Percentiles rank a stretch among this genome's conserved stretches.
Conservation (phyloP, 805 yeast genomes). For the Yarrowia alimentaria region DNA sequence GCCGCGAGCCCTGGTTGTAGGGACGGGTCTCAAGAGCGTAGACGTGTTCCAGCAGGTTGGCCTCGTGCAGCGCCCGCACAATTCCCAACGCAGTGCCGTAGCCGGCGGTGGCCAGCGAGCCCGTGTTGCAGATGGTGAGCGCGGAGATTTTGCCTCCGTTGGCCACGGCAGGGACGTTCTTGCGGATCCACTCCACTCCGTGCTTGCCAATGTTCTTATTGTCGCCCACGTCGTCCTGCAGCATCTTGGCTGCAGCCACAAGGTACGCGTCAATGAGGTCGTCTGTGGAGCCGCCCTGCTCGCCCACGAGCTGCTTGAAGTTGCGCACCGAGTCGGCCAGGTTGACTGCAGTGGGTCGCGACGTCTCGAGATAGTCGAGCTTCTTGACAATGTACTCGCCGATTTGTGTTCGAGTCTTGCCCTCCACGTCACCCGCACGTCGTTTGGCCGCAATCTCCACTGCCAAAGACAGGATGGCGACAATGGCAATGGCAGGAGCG, state of each 20-base stretch:
- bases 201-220: conserved; percentile 75
- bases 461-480: conserved; percentile 79
- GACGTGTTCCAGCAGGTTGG: conserved; percentile 61
- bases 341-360: conserved; percentile 96
- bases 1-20: conserved; percentile 91
- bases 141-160: conserved; percentile 63
- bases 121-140: conserved; percentile 92
- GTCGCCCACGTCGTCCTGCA: conserved; percentile 73
- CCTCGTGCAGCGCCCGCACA: conserved; percentile 61
- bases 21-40: conserved; percentile 95
- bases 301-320: conserved; percentile 43
- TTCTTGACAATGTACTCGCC: conserved; percentile 44
- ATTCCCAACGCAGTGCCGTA: conserved; percentile 97
- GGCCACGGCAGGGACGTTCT: conserved; percentile 45
- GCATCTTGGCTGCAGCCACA: conserved; percentile 48
- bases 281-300: background rate
- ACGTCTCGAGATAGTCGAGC: conserved; percentile 64
- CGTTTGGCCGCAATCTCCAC: conserved; percentile 67
- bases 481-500: conserved; percentile 97
- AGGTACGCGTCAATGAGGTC: conserved; percentile 34
- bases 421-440: too few relatives aligned
- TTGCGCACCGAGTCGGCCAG: conserved; percentile 69
- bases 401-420: too few relatives aligned
- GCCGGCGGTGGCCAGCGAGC: conserved; percentile 95
- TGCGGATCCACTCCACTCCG: conserved; percentile 68